These are phyloP conservation scores for Colletotrichum sp. DNA, from an alignment of 2,329 filamentous ascomycete species.

Conservation along the genomic window DNA sequence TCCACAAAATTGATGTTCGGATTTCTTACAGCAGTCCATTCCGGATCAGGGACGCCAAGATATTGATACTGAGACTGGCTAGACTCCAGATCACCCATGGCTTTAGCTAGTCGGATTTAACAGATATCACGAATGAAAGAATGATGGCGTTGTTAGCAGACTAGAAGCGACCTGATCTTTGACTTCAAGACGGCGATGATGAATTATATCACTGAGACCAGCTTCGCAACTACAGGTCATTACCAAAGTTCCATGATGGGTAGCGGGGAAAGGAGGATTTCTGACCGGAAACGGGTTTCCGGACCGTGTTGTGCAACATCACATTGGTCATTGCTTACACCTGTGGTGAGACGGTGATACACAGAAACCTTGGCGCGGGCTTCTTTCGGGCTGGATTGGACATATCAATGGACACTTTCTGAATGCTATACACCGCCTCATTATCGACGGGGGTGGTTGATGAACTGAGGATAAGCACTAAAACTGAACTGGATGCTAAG, in stretches of 20 bases:
- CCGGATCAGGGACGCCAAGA: neutral
- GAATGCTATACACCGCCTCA: neutral
- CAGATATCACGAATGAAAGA: neutral
- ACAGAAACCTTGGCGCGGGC: neutral
- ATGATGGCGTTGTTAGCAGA: neutral
- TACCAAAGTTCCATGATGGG: neutral
- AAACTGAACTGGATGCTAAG: neutral
- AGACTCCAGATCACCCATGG: neutral
- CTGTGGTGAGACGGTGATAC: neutral
- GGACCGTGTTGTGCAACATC: neutral
- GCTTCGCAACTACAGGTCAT: neutral
- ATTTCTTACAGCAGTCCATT: neutral
- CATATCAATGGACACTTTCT: neutral
- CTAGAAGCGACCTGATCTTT: accelerated
- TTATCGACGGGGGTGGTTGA: neutral
- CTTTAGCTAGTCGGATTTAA: neutral
- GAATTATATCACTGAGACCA: neutral
- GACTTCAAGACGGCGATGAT: neutral
- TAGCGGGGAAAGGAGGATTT: neutral
- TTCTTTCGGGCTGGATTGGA: neutral
- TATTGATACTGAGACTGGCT: neutral
- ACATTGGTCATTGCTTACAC: neutral
- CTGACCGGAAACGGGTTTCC: neutral
- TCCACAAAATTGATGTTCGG: neutral
- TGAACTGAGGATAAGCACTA: neutral